Evolutionary conservation across 192 early-diverging fungal genomes (phyloP).

Genomic region (Podila minutissima): DNA sequence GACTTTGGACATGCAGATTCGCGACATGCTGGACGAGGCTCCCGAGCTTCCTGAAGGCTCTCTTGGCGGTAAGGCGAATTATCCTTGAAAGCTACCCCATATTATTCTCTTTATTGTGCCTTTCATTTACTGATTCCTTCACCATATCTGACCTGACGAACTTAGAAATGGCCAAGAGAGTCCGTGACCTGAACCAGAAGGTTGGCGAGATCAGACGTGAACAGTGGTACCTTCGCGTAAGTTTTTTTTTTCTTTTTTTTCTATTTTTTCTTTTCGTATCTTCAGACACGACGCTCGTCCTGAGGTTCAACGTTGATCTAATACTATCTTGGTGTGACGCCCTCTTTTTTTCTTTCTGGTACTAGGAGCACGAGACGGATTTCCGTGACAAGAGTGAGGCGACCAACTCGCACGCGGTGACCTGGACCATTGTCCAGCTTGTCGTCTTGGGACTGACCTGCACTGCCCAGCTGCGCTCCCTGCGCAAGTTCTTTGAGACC

Average conservation of each 20-base stretch:
- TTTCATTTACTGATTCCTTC: neutral
- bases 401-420: slow-evolving; percentile 85
- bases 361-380: slow-evolving; percentile 84
- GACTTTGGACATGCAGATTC: slow-evolving; percentile 57
- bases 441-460: slow-evolving; percentile 77
- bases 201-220: slow-evolving; percentile 87
- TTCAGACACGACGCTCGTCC: neutral
- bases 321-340: slow-evolving; percentile 2
- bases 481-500: slow-evolving; percentile 87
- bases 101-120: neutral
- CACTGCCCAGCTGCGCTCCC: slow-evolving; percentile 86
- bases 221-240: slow-evolving; percentile 88
- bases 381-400: slow-evolving; percentile 87
- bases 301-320: neutral
- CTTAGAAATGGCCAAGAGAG: slow-evolving; percentile 72
- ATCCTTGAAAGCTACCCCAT: neutral
- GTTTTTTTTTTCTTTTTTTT: slow-evolving; percentile 21
- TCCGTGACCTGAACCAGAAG: slow-evolving; percentile 82
- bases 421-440: slow-evolving; percentile 91
- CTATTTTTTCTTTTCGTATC: slow-evolving; percentile 6
- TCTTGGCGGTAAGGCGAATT: slow-evolving; percentile 35
- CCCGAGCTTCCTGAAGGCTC: slow-evolving; percentile 42
- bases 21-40: slow-evolving; percentile 48
- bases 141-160: too few species aligned
- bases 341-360: slow-evolving; percentile 4